These are phyloP conservation scores for Mycena rebaudengoi DNA, from an alignment of 768 basidiomycete species.

Conservation along the genomic window DNA sequence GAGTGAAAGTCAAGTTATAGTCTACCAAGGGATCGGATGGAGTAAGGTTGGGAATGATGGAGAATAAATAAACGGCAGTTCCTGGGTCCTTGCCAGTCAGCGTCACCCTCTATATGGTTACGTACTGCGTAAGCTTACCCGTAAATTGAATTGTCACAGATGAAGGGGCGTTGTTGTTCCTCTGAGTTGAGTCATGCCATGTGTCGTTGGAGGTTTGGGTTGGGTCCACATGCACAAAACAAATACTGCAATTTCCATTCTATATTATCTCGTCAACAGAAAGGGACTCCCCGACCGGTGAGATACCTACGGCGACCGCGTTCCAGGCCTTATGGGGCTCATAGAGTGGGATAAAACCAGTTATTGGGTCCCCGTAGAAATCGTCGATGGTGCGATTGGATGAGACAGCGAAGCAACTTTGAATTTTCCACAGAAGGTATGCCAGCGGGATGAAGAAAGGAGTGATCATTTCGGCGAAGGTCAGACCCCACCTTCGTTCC, in stretches of 20 bases:
- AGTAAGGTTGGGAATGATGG: not conserved
- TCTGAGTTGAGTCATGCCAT: constrained; percentile 1
- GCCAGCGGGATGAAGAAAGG: not conserved
- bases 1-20: not conserved
- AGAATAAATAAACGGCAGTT: not conserved
- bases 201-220: not conserved
- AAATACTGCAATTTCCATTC: not conserved
- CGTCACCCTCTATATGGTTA: not conserved
- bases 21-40: not conserved
- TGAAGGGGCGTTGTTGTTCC: not conserved
- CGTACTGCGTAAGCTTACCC: not conserved
- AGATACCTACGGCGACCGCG: not conserved
- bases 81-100: not conserved
- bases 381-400: constrained; percentile 3
- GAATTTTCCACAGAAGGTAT: not conserved
- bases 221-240: not conserved
- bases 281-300: not conserved
- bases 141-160: not conserved
- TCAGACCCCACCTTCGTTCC: too few relatives aligned
- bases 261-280: not conserved
- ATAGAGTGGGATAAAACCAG: not conserved
- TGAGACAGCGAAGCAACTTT: not conserved
- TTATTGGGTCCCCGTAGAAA: not conserved
- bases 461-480: too few relatives aligned
- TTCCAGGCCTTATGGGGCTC: not conserved